A percentile compares a stretch with the other conserved stretches of the same genome.
Evolutionary conservation across 169 alveolate genomes (phyloP).

Genomic region (Plasmodium vinckei): DNA sequence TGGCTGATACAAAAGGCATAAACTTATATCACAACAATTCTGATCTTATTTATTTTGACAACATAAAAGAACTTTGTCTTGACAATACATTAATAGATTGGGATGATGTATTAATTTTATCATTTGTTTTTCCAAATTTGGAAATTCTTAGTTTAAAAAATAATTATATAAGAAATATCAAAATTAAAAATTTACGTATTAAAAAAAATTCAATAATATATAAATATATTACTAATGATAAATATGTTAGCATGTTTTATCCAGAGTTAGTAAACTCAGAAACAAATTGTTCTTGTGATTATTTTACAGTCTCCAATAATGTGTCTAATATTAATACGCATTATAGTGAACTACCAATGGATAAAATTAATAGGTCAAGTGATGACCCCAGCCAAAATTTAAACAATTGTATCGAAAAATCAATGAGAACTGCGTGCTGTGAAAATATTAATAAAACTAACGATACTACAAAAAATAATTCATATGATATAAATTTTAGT

Average conservation of each 20-base stretch:
- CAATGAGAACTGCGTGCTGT: too few relatives aligned
- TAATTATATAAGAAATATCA: constrained; percentile 50
- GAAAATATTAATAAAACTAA: background rate
- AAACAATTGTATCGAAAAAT: background rate
- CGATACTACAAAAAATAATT: background rate
- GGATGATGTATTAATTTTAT: constrained; percentile 56
- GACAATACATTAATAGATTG: constrained; percentile 52
- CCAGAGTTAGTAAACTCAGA: background rate
- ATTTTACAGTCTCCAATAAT: background rate
- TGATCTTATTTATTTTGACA: constrained; percentile 31
- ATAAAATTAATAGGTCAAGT: background rate
- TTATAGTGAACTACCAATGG: background rate
- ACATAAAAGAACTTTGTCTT: constrained; percentile 59
- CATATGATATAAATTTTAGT: background rate
- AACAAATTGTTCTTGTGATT: background rate
- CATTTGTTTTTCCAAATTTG: constrained; percentile 62
- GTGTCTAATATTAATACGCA: background rate
- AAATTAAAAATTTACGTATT: constrained; percentile 13
- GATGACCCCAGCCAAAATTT: background rate
- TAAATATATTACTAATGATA: constrained; percentile 20
- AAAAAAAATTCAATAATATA: constrained; percentile 5
- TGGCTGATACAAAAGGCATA: background rate
- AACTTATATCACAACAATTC: background rate
- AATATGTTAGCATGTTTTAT: background rate
- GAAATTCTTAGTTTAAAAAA: constrained; percentile 56